Base-by-base conservation (phyloP, 306 rosid genomes). In the Cucumis hystrix region DNA sequence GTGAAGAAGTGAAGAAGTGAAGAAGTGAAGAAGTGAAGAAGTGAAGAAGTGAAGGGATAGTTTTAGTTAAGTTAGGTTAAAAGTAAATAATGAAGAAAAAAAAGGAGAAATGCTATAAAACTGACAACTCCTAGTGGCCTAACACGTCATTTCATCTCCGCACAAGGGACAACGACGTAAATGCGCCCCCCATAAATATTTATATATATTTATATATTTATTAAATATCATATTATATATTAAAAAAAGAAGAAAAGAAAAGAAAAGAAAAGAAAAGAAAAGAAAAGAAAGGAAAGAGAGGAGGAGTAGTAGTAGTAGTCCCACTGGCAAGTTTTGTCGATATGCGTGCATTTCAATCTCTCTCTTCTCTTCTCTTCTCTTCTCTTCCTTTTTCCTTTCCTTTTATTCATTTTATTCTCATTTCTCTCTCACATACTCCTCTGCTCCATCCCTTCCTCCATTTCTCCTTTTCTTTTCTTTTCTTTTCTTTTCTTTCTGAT, bases 121-220 rank as follows among this genome's bases (percentile, higher is more conserved):
- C 25, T 39, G 47, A 35, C 51, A n/a, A 17, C 16, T n/a, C 77
- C 78, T 64, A 60, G 18, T 62, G 76, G 81, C 88, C 72, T 62
- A 83, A 78, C 49, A 78, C 70, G 90, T 91, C 90, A 86, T 83
- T 86, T 87, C 85, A 63, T 70, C 80, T 73, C 80, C 86, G 84
- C 76, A 79, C 54, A 21, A 88, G 89, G 97, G 97, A 93, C 92
- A 93, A 25, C 11, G 59, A 82, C 87, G 96, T 91, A 89, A 93
- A 87, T 91, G 87, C 89, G 86, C 86, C 49, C 1, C 30, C 3
- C 49, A 43, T 43, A 39, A 23, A 39, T 39, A 6, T 6, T 28
- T 28, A 28, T 28, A 28, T 28, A 1, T 28, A 28, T 6, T 28
- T 28, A 28, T 28, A 28, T 28, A 1, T 28, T 0, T 28, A 39